Evolutionary conservation across 768 basidiomycete genomes (phyloP).

Genomic region (Rhodotorula paludigena): DNA sequence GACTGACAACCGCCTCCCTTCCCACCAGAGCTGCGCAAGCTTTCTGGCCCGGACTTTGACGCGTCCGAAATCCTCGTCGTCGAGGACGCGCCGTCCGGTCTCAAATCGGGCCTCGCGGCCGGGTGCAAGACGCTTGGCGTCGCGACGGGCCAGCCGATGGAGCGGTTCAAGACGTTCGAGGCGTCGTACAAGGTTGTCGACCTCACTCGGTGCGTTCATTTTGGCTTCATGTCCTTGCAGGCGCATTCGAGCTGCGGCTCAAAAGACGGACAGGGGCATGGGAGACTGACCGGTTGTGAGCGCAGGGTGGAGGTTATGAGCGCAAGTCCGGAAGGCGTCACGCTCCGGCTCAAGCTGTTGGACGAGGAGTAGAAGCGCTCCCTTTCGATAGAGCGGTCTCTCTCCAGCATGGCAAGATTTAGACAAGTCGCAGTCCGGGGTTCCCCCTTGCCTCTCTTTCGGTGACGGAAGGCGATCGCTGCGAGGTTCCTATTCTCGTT

Average conservation of each 20-base stretch:
- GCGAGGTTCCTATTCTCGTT: too few species aligned
- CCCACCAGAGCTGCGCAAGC: slow-evolving; percentile 2
- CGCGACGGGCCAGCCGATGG: slow-evolving; percentile 68
- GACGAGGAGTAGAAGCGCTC: slow-evolving; percentile 28
- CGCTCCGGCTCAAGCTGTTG: slow-evolving; percentile 28
- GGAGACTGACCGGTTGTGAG: neutral
- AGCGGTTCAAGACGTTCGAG: slow-evolving; percentile 55
- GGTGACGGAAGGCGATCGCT: too few species aligned
- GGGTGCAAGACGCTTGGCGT: slow-evolving; percentile 74
- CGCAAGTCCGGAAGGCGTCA: slow-evolving; percentile 18
- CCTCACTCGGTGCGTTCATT: slow-evolving; percentile 57
- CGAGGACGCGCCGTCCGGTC: slow-evolving; percentile 82
- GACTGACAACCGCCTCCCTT: too few species aligned
- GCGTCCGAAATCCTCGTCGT: slow-evolving; percentile 57
- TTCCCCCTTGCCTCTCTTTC: too few species aligned
- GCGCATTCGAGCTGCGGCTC: too few species aligned
- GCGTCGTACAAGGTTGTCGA: slow-evolving; percentile 66
- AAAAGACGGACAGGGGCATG: neutral
- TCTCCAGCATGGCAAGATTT: too few species aligned
- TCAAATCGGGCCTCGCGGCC: slow-evolving; percentile 68
- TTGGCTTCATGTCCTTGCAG: neutral
- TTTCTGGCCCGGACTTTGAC: slow-evolving; percentile 5
- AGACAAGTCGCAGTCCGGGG: too few species aligned
- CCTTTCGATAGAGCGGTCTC: neutral
- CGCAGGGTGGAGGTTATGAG: slow-evolving; percentile 34